Evolutionary conservation across 192 early-diverging fungal genomes (phyloP), one percentile per base, ranked within the genome.

Genomic region (Entophlyctis luteolus): DNA sequence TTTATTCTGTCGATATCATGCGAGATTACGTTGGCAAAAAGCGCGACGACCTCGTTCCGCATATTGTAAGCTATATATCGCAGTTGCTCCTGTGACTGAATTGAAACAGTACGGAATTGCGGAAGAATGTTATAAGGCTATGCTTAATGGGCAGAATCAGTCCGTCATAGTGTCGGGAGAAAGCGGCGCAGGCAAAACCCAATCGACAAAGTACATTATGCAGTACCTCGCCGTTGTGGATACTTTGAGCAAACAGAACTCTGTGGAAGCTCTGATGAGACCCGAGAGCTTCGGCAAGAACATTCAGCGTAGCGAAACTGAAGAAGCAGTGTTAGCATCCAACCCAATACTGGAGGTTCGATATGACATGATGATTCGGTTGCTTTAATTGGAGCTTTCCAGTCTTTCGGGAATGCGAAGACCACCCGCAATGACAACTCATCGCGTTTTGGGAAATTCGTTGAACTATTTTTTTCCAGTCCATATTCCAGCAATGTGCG

Each of bases 341-440:
- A 96, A 96, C 77, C 93, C 93, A 4, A 93, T 95, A 71, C 89
- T 94, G 77, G 93, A 95, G 82, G 70, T 75, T 66, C 20, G 16
- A n/a, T 20, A 8, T 14, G 0, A 0, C 12, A 5, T 3, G 2
- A n/a, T 36, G 3, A 1, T 52, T 3, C 68, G 2, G 16, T n/a
- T 16, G 32, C 2, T 25, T 53, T 25, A 12, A 25, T 27, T 53
- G 25, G 29, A 45, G 8, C 50, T 53, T 20, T 28, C 14, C 34
- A 74, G 70, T 84, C 93, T 38, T 94, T 96, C 74, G 93, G 93
- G 57, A 94, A 96, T 72, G 91, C 93, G 25, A 96, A 96, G 76
- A 96, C 93, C 6, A 93, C 93, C 2, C 81, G 93, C 69, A 96
- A 96, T 78, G 93, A 96, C 76, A 96, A 96, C 79, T 88, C 85